These are phyloP conservation scores for Monascus ruber DNA, from an alignment of 2,329 filamentous ascomycete species.

Conservation along the genomic window DNA sequence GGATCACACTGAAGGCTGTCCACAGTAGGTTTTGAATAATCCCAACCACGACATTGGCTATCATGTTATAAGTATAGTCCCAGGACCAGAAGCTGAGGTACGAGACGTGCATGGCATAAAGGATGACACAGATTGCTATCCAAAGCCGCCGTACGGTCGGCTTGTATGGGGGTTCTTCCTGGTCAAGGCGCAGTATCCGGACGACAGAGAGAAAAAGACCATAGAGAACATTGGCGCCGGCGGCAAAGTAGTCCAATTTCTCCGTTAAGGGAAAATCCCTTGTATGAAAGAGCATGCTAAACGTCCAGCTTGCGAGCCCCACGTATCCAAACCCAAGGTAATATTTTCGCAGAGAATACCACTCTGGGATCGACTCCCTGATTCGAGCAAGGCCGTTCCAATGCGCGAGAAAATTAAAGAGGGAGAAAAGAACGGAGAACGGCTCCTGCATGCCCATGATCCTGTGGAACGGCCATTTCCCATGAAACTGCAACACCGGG, in stretches of 20 bases:
- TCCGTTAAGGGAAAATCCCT: slow-evolving; percentile 78
- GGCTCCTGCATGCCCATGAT: slow-evolving; percentile 91
- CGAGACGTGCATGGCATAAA: slow-evolving; percentile 66
- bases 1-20: slow-evolving; percentile 67
- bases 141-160: slow-evolving; percentile 56
- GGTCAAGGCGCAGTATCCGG: slow-evolving; percentile 72
- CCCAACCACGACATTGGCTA: slow-evolving; percentile 76
- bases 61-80: slow-evolving; percentile 98
- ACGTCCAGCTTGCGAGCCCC: slow-evolving; percentile 72
- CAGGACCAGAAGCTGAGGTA: slow-evolving; percentile 80
- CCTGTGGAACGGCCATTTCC: slow-evolving; percentile 95
- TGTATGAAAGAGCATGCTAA: slow-evolving; percentile 85
- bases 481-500: slow-evolving; percentile 82
- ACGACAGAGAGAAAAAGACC: slow-evolving; percentile 78
- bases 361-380: slow-evolving; percentile 55
- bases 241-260: slow-evolving; percentile 91
- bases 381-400: slow-evolving; percentile 62
- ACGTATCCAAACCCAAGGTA: slow-evolving; percentile 72
- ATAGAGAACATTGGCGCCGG: slow-evolving; percentile 81
- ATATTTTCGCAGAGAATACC: slow-evolving; percentile 67
- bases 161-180: slow-evolving; percentile 35
- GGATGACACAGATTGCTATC: slow-evolving; percentile 57
- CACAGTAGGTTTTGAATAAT: slow-evolving; percentile 72
- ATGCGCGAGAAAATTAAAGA: slow-evolving; percentile 85
- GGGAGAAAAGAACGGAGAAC: slow-evolving; percentile 82